Evolutionary conservation across 331 rosid genomes (phyloP), one percentile per base, ranked within the genome.

Genomic region (Malus hybrid): DNA sequence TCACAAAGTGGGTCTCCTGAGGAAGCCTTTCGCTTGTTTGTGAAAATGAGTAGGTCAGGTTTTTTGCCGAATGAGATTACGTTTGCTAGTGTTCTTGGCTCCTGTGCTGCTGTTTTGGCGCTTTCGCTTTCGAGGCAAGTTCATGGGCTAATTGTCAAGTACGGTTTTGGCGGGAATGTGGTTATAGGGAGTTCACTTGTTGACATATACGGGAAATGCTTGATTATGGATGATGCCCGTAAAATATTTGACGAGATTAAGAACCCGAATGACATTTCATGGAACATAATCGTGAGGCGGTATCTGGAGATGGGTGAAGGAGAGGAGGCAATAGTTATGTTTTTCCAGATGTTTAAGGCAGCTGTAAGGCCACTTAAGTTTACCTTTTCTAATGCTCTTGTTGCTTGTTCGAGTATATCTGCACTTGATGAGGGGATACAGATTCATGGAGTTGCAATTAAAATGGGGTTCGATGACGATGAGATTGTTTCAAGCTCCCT

Each of bases 241-340:
- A 84, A 58, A 69, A 85, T 88, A 83, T 92, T 92, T 82, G 48
- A 79, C 72, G 97, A 88, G 80, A 89, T 92, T 20, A 79, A 75
- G 3, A 66, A 55, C 50, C 93, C 86, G 6, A 92, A 80, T 92
- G 90, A 80, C 19, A 80, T 92, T 70, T 85, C 92, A 26, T 92
- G 96, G 93, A 92, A 92, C 88, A 89, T 92, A 70, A 82, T 89
- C 30, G 93, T 92, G 72, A 84, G 96, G 79, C 80, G 88, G 76
- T 88, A 87, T 82, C 90, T 88, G 39, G 96, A 89, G 78, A 76
- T 78, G 50, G 91, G 79, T 55, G 84, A 92, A 70, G 88, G 77
- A 5, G 77, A 72, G 77, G 84, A 84, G 68, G 93, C 90, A 0
- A 46, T 92, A 55, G 52, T 61, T 7, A 82, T 89, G 92, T 89